Evolutionary conservation across 2,329 filamentous ascomycete genomes (phyloP).

Genomic region (Fusarium sambucinum): DNA sequence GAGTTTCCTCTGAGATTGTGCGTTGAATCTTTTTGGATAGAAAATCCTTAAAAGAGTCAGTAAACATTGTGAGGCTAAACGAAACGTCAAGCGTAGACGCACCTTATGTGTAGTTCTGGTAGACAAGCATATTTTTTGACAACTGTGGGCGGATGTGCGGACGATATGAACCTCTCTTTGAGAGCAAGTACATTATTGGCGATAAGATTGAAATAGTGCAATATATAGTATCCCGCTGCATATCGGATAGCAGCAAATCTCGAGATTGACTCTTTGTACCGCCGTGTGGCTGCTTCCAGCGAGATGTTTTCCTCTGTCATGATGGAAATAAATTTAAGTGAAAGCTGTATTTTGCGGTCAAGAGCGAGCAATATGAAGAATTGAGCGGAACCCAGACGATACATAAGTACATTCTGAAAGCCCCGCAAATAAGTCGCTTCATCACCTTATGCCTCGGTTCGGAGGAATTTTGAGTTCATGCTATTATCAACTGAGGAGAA

Average conservation of each 20-base stretch:
- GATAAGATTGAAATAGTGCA: neutral
- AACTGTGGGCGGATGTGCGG: slow-evolving; percentile 8
- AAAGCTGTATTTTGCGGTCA: neutral
- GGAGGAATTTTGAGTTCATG: neutral
- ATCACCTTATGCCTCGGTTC: neutral
- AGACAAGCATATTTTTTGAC: slow-evolving; percentile 16
- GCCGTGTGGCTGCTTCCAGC: neutral
- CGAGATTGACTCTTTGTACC: neutral
- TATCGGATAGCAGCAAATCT: neutral
- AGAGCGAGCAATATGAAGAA: neutral
- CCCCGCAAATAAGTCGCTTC: slow-evolving; percentile 14
- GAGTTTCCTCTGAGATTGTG: neutral
- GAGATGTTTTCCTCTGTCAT: neutral
- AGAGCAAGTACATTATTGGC: neutral
- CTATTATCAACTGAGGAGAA: neutral
- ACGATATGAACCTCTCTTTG: neutral
- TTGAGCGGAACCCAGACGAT: neutral
- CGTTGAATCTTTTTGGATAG: neutral
- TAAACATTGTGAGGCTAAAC: fast-evolving
- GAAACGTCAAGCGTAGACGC: fast-evolving
- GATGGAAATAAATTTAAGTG: neutral
- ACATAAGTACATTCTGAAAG: neutral
- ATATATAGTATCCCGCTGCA: neutral
- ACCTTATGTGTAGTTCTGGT: slow-evolving; percentile 21
- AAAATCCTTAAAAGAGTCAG: slow-evolving; percentile 16